These are phyloP conservation scores for Thalassiosira hispida DNA, from an alignment of 352 stramenopile species.

Conservation along the genomic window DNA sequence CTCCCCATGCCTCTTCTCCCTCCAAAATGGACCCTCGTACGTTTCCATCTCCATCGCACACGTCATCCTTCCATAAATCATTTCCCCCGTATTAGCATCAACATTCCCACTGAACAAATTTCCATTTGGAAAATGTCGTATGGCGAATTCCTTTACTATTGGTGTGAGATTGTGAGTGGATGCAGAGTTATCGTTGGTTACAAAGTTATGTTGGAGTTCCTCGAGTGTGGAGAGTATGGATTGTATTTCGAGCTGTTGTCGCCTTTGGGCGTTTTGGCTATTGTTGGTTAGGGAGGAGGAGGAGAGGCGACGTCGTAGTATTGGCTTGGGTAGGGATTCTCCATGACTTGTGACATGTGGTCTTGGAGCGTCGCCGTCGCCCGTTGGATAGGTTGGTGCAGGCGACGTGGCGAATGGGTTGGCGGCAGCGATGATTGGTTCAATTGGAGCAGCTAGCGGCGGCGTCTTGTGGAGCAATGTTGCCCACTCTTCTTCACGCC, in stretches of 20 bases:
- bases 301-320: background rate
- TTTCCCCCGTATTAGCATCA: constrained; percentile 18
- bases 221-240: constrained; percentile 7
- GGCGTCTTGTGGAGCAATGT: constrained; percentile 1
- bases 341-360: no score
- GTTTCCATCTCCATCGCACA: constrained; percentile 38
- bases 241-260: constrained; percentile 9
- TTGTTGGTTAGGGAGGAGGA: background rate
- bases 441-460: no score
- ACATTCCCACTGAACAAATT: constrained; percentile 48
- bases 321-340: no score
- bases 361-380: no score
- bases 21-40: constrained; percentile 46
- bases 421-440: no score
- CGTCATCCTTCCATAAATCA: constrained; percentile 38
- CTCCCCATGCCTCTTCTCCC: constrained; percentile 36
- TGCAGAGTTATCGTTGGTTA: background rate
- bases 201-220: constrained; percentile 23
- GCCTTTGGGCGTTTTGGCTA: background rate
- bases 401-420: no score
- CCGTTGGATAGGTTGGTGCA: no score
- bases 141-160: constrained; percentile 21
- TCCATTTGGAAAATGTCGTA: constrained; percentile 43
- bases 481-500: constrained; percentile 9
- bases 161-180: background rate